Conservation (phyloP, 1,284 basidiomycete species). For the Pterulicium gracile region DNA sequence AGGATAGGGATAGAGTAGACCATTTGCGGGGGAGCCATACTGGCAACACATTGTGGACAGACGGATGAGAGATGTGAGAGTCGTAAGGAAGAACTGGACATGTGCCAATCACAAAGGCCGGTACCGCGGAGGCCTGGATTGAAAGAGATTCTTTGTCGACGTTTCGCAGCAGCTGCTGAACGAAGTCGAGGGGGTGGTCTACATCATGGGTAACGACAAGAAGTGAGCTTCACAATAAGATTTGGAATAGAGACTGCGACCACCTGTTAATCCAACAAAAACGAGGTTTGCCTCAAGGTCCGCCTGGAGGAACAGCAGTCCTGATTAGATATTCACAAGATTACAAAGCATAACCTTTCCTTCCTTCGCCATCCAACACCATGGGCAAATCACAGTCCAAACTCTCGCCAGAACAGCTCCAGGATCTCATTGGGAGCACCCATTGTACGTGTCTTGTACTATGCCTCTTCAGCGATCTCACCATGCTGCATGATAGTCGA, state of each 20-base stretch:
- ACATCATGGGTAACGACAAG: neutral
- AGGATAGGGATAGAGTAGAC: neutral
- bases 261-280: constrained; percentile 1
- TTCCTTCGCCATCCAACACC: constrained; percentile 17
- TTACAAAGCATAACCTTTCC: too few relatives aligned
- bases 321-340: neutral
- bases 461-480: neutral
- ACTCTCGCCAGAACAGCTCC: constrained; percentile 89
- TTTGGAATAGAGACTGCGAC: constrained; percentile 1
- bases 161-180: neutral
- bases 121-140: constrained; percentile 33
- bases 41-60: constrained; percentile 54
- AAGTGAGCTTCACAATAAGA: neutral
- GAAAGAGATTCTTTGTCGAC: constrained; percentile 21
- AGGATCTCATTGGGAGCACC: constrained; percentile 95
- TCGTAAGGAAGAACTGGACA: constrained; percentile 17
- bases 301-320: neutral
- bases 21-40: constrained; percentile 55
- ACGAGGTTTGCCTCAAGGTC: neutral
- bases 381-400: constrained; percentile 99
- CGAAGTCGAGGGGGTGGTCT: neutral
- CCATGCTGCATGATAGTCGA: constrained; percentile 57
- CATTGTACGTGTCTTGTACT: constrained; percentile 64
- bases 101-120: constrained; percentile 25
- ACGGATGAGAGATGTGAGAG: constrained; percentile 12